Conservation (phyloP, 2,329 filamentous ascomycete species). For the Sporothrix variecibatus region DNA sequence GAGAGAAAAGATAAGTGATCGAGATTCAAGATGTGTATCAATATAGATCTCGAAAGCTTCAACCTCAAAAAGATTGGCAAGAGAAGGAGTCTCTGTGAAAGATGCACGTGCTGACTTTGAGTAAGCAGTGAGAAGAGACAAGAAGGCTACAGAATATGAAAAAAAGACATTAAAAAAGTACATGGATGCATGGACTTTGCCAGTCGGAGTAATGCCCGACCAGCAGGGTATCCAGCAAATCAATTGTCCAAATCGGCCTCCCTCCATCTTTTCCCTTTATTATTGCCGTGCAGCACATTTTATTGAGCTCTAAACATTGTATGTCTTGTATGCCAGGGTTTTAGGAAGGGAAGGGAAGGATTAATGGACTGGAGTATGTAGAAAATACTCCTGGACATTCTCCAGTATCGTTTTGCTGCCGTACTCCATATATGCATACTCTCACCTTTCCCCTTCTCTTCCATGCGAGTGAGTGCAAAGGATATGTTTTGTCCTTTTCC, state of each 20-base stretch:
- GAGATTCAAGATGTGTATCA: background rate
- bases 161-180: background rate
- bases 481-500: background rate
- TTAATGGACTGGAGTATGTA: no score
- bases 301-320: background rate
- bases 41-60: background rate
- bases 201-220: background rate
- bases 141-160: background rate
- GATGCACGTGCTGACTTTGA: background rate
- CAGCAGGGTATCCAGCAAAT: background rate
- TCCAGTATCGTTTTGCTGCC: no score
- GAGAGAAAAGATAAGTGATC: background rate
- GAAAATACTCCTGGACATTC: no score
- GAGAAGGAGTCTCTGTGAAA: background rate
- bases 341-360: no score
- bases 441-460: background rate
- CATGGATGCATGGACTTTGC: background rate
- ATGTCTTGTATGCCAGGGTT: background rate
- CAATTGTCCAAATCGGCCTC: background rate
- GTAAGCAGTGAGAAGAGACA: background rate
- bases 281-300: background rate
- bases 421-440: no score
- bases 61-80: no score
- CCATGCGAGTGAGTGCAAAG: background rate
- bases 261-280: background rate